A percentile compares a stretch with the other conserved stretches of the same genome.
Evolutionary conservation across 495 filamentous ascomycete genomes (phyloP).

Genomic region (Penicillium crystallinum): DNA sequence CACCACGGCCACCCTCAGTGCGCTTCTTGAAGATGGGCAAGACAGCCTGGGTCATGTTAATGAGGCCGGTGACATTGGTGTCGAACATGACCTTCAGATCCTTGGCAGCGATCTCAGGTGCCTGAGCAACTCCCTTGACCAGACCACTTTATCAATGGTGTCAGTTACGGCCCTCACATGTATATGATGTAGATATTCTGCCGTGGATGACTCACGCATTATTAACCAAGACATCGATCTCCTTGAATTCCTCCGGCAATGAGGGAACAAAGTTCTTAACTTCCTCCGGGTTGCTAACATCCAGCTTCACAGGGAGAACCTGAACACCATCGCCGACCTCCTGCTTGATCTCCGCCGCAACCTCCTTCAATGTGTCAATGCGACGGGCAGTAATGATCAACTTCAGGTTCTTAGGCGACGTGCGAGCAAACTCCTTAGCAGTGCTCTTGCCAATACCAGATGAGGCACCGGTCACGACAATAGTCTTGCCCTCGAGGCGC

Average conservation of each 20-base stretch:
- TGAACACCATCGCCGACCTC: slow-evolving; percentile 78
- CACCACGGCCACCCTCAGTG: slow-evolving; percentile 71
- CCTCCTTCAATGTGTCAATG: slow-evolving; percentile 66
- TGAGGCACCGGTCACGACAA: slow-evolving; percentile 87
- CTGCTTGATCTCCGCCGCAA: slow-evolving; percentile 71
- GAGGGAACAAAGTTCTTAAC: slow-evolving; percentile 67
- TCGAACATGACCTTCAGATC: slow-evolving; percentile 86
- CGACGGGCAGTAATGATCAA: slow-evolving; percentile 84
- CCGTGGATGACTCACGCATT: slow-evolving; percentile 69
- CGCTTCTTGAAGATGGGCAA: slow-evolving; percentile 80
- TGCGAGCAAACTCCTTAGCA: slow-evolving; percentile 88
- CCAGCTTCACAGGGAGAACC: slow-evolving; percentile 75
- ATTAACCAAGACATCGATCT: slow-evolving; percentile 89
- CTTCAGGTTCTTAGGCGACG: slow-evolving; percentile 73
- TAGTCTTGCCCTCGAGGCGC: slow-evolving; percentile 90
- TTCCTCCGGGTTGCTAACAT: slow-evolving; percentile 77
- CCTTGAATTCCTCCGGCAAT: slow-evolving; percentile 77
- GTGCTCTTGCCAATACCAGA: slow-evolving; percentile 86
- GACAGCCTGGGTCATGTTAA: slow-evolving; percentile 95
- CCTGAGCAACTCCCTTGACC: slow-evolving; percentile 81
- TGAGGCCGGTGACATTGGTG: slow-evolving; percentile 90
- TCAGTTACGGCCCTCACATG: too few relatives aligned
- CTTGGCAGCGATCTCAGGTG: slow-evolving; percentile 73
- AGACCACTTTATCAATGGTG: slow-evolving; percentile 53
- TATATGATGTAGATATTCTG: too few relatives aligned